A percentile compares a stretch with the other conserved stretches of the same genome.
Evolutionary conservation across 192 early-diverging fungal genomes (phyloP).

Genomic region (Nowakowskiella sp.): DNA sequence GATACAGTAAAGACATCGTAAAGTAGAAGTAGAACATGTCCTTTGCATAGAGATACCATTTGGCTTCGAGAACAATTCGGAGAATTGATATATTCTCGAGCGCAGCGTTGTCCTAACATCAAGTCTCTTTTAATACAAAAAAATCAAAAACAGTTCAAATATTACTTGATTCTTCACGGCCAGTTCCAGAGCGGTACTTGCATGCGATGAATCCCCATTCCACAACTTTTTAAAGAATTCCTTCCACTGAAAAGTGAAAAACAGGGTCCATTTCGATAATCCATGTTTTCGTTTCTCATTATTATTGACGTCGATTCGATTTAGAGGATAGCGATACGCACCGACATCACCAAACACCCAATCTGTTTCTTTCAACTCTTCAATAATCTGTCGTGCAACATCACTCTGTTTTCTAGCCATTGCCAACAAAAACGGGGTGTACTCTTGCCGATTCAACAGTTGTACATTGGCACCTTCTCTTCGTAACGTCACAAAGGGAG

Average conservation of each 20-base stretch:
- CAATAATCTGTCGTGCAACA: neutral
- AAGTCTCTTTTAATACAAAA: no score
- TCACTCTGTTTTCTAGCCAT: neutral
- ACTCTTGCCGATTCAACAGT: slow-evolving; percentile 8
- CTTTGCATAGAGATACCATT: slow-evolving; percentile 21
- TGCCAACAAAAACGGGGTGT: neutral
- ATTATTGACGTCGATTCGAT: neutral
- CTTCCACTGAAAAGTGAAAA: neutral
- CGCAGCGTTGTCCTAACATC: no score
- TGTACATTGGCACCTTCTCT: slow-evolving; percentile 9
- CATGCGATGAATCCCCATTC: no score
- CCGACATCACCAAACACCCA: neutral
- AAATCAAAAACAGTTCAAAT: no score
- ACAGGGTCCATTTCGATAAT: no score
- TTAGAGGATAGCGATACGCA: neutral
- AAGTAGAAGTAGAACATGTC: slow-evolving; percentile 8
- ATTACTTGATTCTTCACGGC: slow-evolving; percentile 17
- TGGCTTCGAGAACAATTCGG: slow-evolving; percentile 10
- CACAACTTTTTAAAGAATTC: slow-evolving; percentile 9
- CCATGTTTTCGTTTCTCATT: neutral
- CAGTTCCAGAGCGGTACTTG: slow-evolving; percentile 5
- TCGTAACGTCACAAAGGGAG: no score
- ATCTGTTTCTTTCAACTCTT: neutral
- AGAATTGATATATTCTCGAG: slow-evolving; percentile 9
- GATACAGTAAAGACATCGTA: neutral